Evolutionary conservation across 2,329 filamentous ascomycete species (phyloP), one percentile per base, ranked within the genome.

Genomic region (Colletotrichum karsti): DNA sequence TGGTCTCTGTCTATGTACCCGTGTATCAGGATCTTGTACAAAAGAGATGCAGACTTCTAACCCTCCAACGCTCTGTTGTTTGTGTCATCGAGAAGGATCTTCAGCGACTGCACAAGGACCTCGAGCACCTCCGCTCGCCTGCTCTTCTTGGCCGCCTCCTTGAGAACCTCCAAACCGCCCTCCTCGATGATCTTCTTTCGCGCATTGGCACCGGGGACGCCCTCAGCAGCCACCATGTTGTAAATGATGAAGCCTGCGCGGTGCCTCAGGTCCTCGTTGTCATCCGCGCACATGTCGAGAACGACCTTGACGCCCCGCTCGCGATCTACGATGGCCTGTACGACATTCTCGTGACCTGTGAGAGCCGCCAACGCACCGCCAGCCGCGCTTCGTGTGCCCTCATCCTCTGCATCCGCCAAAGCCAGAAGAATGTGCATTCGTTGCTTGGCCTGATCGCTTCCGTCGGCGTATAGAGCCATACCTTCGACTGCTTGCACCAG

Each of bases 321-420:
- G 37, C 92, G 85, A 67, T 89, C 87, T 39, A 97, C 74, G 3
- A 98, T 86, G 4, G 88, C 91, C 3, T 88, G 85, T 1, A 95
- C 91, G 0, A 93, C 92, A 2, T 87, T 86, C 73, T 96, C 93
- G 77, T 91, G 94, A 30, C 90, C 89, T 0, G 94, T 94, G 24
- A 99, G 81, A 79, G 93, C 93, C 1, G 95, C 96, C 55, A 99
- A 79, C 0, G 94, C 95, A 2, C 96, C 96, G 3, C 95, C 94
- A 0, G 96, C 95, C 0, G 94, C 96, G 53, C 91, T 90, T 30
- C 95, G 85, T 0, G 94, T 97, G 0, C 89, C 90, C 7, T 88
- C 79, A 72, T 98, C 94, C 56, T 97, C 92, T 2, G 93, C 91
- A 75, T 98, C 95, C 0, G 94, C 91, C 37, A 99, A 88, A 0